These are phyloP conservation scores for Casuarina cunninghamiana DNA, from an alignment of 306 rosid species.

Conservation along the genomic window DNA sequence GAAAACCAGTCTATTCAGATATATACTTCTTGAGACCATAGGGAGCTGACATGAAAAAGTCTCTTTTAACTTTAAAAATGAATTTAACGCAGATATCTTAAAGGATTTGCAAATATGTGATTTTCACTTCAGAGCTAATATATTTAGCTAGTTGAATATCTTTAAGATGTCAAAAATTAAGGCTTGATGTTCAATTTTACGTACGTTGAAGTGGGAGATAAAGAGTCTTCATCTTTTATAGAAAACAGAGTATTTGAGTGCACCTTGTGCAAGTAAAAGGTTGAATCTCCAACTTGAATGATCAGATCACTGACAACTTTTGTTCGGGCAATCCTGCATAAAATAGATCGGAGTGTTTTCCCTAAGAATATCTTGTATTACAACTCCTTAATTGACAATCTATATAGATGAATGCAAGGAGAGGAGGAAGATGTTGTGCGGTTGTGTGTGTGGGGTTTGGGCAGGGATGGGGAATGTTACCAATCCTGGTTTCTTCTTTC, in stretches of 20 bases:
- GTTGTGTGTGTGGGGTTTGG: neutral
- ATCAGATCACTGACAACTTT: conserved; percentile 50
- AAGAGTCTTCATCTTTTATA: neutral
- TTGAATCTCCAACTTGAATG: conserved; percentile 64
- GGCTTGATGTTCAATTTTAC: neutral
- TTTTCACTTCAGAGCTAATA: neutral
- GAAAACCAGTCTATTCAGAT: conserved; percentile 67
- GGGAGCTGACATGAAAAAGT: conserved; percentile 49
- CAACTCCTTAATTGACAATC: neutral
- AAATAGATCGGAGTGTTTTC: neutral
- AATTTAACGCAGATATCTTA: neutral
- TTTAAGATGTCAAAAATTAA: no score
- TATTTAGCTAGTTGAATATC: neutral
- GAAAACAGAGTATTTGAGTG: conserved; percentile 5
- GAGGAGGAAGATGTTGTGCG: neutral
- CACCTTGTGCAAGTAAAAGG: conserved; percentile 88
- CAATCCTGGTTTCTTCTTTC: conserved; percentile 59
- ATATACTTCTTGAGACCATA: conserved; percentile 74
- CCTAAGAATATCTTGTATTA: neutral
- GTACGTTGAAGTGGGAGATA: neutral
- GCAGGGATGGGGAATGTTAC: conserved; percentile 27
- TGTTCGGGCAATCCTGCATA: conserved; percentile 59
- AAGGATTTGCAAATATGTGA: neutral
- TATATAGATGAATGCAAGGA: neutral
- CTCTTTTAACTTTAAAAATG: neutral